Base-by-base conservation (phyloP, 2,329 filamentous ascomycete species). In the Arthroderma uncinatum region DNA sequence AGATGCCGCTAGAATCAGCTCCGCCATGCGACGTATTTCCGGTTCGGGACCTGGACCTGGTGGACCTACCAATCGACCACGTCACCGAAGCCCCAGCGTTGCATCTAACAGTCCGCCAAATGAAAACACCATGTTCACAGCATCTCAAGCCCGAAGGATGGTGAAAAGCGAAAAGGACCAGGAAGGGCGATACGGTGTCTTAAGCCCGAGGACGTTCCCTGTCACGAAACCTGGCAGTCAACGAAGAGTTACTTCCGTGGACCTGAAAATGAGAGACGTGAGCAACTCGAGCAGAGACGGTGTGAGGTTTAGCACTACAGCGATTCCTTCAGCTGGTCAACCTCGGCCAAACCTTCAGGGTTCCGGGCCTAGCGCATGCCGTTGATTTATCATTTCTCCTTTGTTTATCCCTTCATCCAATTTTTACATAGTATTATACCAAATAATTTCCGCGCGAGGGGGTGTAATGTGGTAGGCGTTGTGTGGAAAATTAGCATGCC, bases 111-210 rank as follows among this genome's bases (percentile, higher is more conserved):
- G 78, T 56, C 79, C 82, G 12, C 47, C 42, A 1, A 78, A 74
- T 55, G 79, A 82, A 62, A 80, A 79, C 58, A 72, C 74, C 6
- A 75, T 84, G 68, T 86, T 86, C 68, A 84, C 82, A 0, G 81
- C 83, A 23, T 78, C 79, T 56, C 83, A 85, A 60, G 83, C 84
- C 25, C 76, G 84, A 44, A 76, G 84, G 12, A 85, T 87, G 81
- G 80, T 83, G 39, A 82, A 79, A 65, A 79, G 76, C 52, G 79
- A 83, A 33, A 81, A 80, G 62, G 80, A 81, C 42, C 74, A 76
- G 53, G 78, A 80, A 16, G 75, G 73, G 64, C 79, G 78, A 59
- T 71, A 72, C 39, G 80, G 77, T 57, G 82, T 86, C 12, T 71
- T 86, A 53, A 83, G 81, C 62, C 84, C 84, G 28, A 75, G 82